Conservation (phyloP, 2,329 filamentous ascomycete species). For the Metarhizium brunneum region DNA sequence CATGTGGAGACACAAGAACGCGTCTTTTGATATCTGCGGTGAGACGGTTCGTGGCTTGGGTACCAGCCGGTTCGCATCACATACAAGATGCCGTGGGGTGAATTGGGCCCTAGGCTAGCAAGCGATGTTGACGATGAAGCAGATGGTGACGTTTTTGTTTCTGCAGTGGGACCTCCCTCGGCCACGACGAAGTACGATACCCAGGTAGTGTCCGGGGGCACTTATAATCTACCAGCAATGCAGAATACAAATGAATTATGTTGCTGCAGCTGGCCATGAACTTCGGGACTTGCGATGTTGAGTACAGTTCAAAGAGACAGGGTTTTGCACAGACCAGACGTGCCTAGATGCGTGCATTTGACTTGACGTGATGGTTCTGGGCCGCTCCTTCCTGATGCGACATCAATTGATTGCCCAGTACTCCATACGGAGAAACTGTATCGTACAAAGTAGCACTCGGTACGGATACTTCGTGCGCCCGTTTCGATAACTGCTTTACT, state of each 20-base stretch:
- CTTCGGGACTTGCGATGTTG: too few relatives aligned
- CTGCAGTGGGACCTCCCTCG: neutral
- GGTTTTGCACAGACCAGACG: too few relatives aligned
- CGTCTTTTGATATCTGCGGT: constrained; percentile 1
- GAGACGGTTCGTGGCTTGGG: neutral
- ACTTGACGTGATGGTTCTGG: neutral
- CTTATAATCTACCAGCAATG: too few relatives aligned
- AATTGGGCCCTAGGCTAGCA: neutral
- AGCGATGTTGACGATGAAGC: neutral
- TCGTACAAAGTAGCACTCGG: too few relatives aligned
- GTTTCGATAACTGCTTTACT: too few relatives aligned
- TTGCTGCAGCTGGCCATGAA: too few relatives aligned
- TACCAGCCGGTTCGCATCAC: neutral
- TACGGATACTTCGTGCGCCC: too few relatives aligned
- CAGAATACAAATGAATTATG: too few relatives aligned
- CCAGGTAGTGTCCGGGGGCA: too few relatives aligned
- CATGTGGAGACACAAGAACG: neutral
- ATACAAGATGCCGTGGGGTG: neutral
- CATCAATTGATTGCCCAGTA: neutral
- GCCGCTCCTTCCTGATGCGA: neutral
- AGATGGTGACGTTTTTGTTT: neutral
- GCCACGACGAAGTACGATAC: neutral
- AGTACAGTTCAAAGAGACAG: too few relatives aligned
- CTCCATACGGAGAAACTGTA: neutral
- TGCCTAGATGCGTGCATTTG: too few relatives aligned